Conservation (phyloP, 495 filamentous ascomycete species). For the Astrothelium subdiscretum region DNA sequence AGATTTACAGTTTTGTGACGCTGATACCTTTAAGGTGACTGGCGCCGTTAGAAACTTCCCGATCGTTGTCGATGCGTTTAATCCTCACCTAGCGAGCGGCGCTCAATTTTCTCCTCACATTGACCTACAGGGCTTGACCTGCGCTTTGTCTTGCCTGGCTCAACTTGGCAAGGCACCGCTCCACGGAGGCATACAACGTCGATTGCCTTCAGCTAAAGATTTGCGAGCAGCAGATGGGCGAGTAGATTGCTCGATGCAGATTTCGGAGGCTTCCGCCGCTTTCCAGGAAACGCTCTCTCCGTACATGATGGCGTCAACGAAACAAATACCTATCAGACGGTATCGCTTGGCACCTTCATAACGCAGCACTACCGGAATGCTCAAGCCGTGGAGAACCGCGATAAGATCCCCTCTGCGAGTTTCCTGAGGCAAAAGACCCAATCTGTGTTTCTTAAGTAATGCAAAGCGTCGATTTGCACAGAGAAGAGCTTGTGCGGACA, state of each 20-base stretch:
- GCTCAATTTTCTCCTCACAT: no score
- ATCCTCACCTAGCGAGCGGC: not conserved
- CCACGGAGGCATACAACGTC: not conserved
- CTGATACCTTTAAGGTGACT: not conserved
- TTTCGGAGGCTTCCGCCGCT: not conserved
- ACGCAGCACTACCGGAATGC: not conserved
- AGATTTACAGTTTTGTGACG: not conserved
- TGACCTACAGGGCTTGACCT: no score
- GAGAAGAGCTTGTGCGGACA: not conserved
- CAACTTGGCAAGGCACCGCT: not conserved
- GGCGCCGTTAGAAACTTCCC: not conserved
- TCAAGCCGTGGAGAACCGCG: not conserved
- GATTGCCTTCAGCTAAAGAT: not conserved
- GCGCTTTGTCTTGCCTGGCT: no score
- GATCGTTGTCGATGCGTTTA: not conserved
- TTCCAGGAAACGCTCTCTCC: not conserved
- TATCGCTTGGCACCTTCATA: not conserved
- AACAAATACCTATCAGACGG: not conserved
- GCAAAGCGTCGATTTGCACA: constrained; percentile 1
- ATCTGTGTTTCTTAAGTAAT: not conserved
- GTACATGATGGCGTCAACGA: not conserved
- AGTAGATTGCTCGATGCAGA: not conserved
- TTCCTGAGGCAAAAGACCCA: not conserved
- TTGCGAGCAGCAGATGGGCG: not conserved
- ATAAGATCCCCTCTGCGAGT: not conserved